Evolutionary conservation across 345 rosid genomes (phyloP), one percentile per base, ranked within the genome.

Genomic region (Combretum micranthum): DNA sequence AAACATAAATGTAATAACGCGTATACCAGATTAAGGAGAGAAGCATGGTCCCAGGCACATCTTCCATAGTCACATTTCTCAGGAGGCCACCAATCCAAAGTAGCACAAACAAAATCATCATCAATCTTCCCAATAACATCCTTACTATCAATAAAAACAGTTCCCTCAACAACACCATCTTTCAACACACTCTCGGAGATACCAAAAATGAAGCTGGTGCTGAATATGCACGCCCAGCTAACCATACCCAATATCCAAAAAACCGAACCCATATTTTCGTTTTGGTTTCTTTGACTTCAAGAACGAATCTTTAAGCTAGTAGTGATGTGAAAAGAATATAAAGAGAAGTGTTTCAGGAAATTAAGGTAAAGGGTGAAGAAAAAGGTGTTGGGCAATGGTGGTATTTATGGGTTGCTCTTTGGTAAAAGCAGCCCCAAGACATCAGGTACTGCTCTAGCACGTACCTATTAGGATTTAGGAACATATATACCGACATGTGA

Each of bases 31-130:
- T 87, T 93, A 62, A 93, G 88, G 56, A 93, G 82, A 54, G 96
- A 87, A 65, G 97, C 86, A 59, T 67, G 82, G 57, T 62, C 88
- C 99, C 99, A 93, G 61, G 80, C 75, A 67, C 99, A 93, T 59
- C 82, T 82, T 17, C 88, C 97, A 63, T 93, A 93, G 68, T 87
- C 96, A 68, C 99, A 93, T 80, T 93, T 93, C 77, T 89, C 81
- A 46, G 97, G 95, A 50, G 99, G 96, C 99, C 97, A 93, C 99
- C 99, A 93, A 63, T 93, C 99, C 66, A 93, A 62, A 50, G 96
- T 93, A 55, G 97, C 97, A 58, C 99, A 89, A 53, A 93, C 67
- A 68, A 85, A 93, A 76, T 90, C 90, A 42, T 87, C 88, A 55
- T 90, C 99, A 53, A 69, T 77, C 68, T 47, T 72, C 52, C 82